A percentile compares a stretch with the other conserved stretches of the same genome.
Conservation (phyloP, 2,329 filamentous ascomycete species). For the Aureobasidium sp. region DNA sequence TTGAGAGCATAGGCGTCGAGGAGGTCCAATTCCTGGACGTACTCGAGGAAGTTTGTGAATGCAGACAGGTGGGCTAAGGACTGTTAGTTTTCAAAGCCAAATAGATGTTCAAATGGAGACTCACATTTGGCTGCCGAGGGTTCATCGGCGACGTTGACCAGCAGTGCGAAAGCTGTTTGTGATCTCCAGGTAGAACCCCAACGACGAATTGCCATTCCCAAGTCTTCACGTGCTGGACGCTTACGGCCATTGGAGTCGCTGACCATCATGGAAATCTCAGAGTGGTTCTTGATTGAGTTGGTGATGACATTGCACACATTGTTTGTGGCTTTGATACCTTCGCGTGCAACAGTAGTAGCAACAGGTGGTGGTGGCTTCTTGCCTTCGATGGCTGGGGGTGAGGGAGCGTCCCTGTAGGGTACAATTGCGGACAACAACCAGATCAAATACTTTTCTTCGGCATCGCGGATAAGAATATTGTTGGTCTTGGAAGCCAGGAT, state of each 20-base stretch:
- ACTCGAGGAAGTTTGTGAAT: slow-evolving; percentile 47
- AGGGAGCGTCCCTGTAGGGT: slow-evolving; percentile 57
- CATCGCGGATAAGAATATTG: slow-evolving; percentile 45
- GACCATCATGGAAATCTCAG: slow-evolving; percentile 57
- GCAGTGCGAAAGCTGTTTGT: slow-evolving; percentile 59
- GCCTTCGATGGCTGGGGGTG: slow-evolving; percentile 30
- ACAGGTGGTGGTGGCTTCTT: slow-evolving; percentile 50
- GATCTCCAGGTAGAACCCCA: slow-evolving; percentile 68
- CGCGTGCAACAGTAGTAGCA: slow-evolving; percentile 56
- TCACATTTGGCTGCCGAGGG: slow-evolving; percentile 35
- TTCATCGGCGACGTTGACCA: slow-evolving; percentile 49
- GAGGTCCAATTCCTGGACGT: slow-evolving; percentile 43
- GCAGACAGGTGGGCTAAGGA: slow-evolving; percentile 36
- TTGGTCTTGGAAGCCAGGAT: slow-evolving; percentile 32
- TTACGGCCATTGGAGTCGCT: slow-evolving; percentile 39
- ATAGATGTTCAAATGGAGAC: slow-evolving; percentile 16
- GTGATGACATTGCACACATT: slow-evolving; percentile 62
- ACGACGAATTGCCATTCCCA: slow-evolving; percentile 65
- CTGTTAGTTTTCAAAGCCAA: not conserved
- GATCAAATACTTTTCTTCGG: slow-evolving; percentile 59
- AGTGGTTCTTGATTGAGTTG: slow-evolving; percentile 53
- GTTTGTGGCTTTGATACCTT: slow-evolving; percentile 73
- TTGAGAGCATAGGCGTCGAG: slow-evolving; percentile 41
- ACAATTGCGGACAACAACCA: slow-evolving; percentile 70
- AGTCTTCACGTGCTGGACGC: slow-evolving; percentile 46